A percentile compares a stretch with the other conserved stretches of the same genome.
Evolutionary conservation across 306 rosid genomes (phyloP).

Genomic region (Alnus rubra): DNA sequence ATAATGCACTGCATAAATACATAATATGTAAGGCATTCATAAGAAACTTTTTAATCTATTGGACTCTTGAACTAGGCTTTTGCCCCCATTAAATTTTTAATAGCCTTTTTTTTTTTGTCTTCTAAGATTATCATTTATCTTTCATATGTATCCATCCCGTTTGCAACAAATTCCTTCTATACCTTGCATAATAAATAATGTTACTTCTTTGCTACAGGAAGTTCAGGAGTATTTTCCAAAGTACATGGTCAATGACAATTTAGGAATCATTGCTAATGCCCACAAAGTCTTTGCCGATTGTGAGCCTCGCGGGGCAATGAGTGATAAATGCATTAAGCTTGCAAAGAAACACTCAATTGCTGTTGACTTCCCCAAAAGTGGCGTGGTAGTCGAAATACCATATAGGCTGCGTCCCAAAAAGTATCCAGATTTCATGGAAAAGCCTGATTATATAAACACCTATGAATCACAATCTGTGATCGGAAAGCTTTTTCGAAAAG

Average conservation of each 20-base stretch:
- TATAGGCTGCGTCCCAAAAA: background rate
- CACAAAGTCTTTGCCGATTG: conserved; percentile 42
- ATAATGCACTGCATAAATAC: background rate
- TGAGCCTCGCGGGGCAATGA: conserved; percentile 25
- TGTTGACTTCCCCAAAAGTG: conserved; percentile 47
- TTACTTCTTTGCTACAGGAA: background rate
- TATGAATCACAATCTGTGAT: conserved; percentile 38
- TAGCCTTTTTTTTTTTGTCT: background rate
- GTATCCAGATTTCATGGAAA: conserved; percentile 55
- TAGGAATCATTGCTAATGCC: conserved; percentile 73
- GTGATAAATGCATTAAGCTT: conserved; percentile 26
- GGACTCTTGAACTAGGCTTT: too few relatives aligned
- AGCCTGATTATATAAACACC: conserved; percentile 11
- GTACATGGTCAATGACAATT: conserved; percentile 59
- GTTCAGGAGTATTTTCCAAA: conserved; percentile 61
- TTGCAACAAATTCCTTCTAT: background rate
- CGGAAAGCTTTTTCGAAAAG: conserved; percentile 43
- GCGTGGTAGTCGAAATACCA: conserved; percentile 34
- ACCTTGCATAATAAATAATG: background rate
- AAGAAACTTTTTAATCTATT: too few relatives aligned
- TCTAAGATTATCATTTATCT: background rate
- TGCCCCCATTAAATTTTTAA: too few relatives aligned
- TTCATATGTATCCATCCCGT: background rate
- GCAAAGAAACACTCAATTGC: conserved; percentile 42
- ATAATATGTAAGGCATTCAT: too few relatives aligned